Evolutionary conservation across 176 grass and related monocot genomes (phyloP).

Genomic region (Cenchrus purpureus): DNA sequence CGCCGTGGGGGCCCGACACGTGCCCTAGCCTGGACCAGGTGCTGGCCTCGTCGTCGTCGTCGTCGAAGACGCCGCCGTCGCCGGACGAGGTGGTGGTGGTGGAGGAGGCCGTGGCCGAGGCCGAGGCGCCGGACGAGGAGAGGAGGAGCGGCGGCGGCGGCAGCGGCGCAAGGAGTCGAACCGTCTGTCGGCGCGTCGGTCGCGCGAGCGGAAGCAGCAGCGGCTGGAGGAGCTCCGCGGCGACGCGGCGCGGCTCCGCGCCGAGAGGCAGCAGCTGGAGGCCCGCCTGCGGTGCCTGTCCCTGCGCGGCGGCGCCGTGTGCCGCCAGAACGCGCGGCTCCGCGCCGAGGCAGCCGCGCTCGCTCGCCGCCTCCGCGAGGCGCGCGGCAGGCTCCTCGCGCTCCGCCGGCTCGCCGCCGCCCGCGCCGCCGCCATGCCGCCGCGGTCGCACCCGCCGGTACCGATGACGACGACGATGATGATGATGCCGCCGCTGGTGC

Average conservation of each 20-base stretch:
- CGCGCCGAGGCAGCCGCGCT: slow-evolving; percentile 41
- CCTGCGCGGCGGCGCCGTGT: slow-evolving; percentile 34
- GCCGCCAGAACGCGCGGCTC: slow-evolving; percentile 53
- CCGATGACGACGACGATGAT: neutral
- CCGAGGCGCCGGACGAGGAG: neutral
- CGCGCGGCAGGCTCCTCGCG: slow-evolving; percentile 21
- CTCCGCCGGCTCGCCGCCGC: slow-evolving; percentile 26
- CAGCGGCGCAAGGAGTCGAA: slow-evolving; percentile 73
- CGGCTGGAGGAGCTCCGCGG: slow-evolving; percentile 56
- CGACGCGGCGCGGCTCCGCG: slow-evolving; percentile 35
- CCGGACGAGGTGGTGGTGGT: neutral
- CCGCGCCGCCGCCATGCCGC: neutral
- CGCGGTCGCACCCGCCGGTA: neutral
- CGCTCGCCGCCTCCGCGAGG: slow-evolving; percentile 29
- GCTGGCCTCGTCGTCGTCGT: neutral
- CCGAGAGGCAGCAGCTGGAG: slow-evolving; percentile 36
- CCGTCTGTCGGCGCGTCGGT: slow-evolving; percentile 75
- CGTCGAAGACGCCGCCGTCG: neutral
- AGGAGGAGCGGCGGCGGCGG: slow-evolving; percentile 39
- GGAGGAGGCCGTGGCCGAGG: neutral
- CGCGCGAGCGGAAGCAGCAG: slow-evolving; percentile 70
- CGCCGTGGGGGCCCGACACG: slow-evolving; percentile 52
- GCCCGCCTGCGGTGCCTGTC: neutral
- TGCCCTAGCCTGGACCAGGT: slow-evolving; percentile 50
- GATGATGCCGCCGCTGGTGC: neutral